phyloP scores from a whole-genome alignment of 768 basidiomycete species.

The Agaricus blazei region DNA sequence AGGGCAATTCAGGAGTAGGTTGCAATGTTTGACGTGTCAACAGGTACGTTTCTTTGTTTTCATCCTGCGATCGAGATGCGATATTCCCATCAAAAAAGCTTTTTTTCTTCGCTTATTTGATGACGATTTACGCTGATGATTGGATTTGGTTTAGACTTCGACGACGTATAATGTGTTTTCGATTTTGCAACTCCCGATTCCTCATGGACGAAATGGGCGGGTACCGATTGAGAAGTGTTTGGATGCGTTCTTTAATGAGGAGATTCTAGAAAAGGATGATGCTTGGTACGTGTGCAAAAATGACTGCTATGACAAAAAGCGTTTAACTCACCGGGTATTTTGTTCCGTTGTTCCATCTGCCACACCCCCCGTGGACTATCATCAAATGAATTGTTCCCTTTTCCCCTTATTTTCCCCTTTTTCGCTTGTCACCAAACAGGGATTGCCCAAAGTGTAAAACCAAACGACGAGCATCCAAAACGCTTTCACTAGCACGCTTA shows the following conservation, averaged over 20 bases:
- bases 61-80: not conserved
- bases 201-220: constrained; percentile 53
- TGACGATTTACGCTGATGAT: not conserved
- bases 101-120: not conserved
- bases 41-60: constrained; percentile 46
- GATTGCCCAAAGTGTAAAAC: constrained; percentile 93
- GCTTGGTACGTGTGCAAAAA: constrained; percentile 63
- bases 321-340: too few species aligned
- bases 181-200: constrained; percentile 89
- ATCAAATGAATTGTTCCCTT: not conserved
- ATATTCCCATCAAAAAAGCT: not conserved
- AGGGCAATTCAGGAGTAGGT: constrained; percentile 87
- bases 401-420: not conserved
- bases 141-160: constrained; percentile 60
- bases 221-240: constrained; percentile 78
- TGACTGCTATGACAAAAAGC: too few species aligned
- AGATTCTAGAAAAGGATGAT: constrained; percentile 88
- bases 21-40: constrained; percentile 87
- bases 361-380: not conserved
- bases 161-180: constrained; percentile 98
- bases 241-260: constrained; percentile 85
- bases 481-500: constrained; percentile 83
- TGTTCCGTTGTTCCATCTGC: not conserved
- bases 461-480: constrained; percentile 81
- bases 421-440: constrained; percentile 37